phyloP scores from a whole-genome alignment of 2,329 filamentous ascomycete genomes.

The Botryosphaeria dothidea region DNA sequence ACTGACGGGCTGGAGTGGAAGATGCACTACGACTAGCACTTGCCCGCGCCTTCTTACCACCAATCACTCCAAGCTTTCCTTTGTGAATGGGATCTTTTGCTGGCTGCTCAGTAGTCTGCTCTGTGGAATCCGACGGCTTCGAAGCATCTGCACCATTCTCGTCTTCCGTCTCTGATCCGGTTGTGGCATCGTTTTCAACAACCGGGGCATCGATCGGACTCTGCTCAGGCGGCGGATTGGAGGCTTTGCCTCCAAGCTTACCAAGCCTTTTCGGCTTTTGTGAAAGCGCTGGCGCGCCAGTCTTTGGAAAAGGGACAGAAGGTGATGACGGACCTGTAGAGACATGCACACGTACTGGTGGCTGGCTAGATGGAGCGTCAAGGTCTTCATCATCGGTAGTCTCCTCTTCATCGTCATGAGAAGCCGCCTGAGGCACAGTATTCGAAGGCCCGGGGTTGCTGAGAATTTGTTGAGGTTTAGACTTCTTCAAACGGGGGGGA shows the following conservation, averaged over 20 bases:
- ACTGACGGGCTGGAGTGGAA: not conserved
- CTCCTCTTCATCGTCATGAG: conserved; percentile 27
- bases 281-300: not conserved
- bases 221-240: not conserved
- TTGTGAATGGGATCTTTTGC: not conserved
- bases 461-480: not conserved
- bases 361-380: conserved; percentile 31
- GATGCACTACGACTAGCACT: not conserved
- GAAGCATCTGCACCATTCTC: not conserved
- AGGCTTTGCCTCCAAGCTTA: not conserved
- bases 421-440: not conserved
- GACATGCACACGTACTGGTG: not conserved
- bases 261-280: not conserved
- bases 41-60: conserved; percentile 18
- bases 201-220: not conserved
- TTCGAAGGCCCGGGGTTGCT: not conserved
- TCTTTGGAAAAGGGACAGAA: not conserved
- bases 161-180: conserved; percentile 3
- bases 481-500: conserved; percentile 6
- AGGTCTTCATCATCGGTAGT: conserved; percentile 44
- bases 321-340: not conserved
- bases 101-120: not conserved
- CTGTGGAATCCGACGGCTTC: not conserved
- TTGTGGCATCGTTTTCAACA: not conserved
- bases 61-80: conserved; percentile 24